Percentiles rank a stretch among this genome's conserved stretches.
Conservation (phyloP, 2,329 filamentous ascomycete genomes). For the Tolypocladium tropicale region DNA sequence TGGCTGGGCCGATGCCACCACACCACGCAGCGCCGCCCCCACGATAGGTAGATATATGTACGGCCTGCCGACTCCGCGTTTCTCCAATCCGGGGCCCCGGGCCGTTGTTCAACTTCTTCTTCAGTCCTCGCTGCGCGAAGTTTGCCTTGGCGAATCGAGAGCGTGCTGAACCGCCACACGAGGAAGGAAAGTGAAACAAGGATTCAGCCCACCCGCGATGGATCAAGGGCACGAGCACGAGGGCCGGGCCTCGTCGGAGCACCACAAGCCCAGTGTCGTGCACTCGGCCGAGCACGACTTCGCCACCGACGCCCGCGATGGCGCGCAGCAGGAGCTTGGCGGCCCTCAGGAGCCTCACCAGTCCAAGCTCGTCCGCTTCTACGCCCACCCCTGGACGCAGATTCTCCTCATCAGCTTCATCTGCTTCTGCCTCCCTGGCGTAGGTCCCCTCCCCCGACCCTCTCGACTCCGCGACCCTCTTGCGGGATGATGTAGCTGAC, state of each 20-base stretch:
- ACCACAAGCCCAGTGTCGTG: background rate
- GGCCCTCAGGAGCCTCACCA: background rate
- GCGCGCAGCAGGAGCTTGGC: background rate
- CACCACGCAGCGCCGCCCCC: background rate
- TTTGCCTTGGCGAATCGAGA: background rate
- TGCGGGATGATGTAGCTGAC: background rate
- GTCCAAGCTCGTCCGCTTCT: slow-evolving; percentile 17
- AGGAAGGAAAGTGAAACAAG: background rate
- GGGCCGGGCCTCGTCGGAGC: background rate
- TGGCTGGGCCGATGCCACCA: background rate
- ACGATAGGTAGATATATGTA: background rate
- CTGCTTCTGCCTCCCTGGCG: slow-evolving; percentile 36
- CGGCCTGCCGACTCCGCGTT: background rate
- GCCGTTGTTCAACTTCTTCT: background rate
- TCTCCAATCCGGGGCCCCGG: background rate
- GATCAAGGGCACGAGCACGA: background rate
- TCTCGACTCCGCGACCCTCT: background rate
- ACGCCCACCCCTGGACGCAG: slow-evolving; percentile 35
- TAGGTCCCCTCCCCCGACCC: slow-evolving; percentile 14
- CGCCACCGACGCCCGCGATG: background rate
- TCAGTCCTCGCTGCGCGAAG: background rate
- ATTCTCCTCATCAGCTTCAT: slow-evolving; percentile 37
- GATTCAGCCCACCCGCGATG: background rate
- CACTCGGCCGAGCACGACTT: slow-evolving; percentile 1
- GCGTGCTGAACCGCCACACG: background rate